Base-by-base conservation (phyloP, 768 basidiomycete species). In the Tylopilus rubrobrunneus region DNA sequence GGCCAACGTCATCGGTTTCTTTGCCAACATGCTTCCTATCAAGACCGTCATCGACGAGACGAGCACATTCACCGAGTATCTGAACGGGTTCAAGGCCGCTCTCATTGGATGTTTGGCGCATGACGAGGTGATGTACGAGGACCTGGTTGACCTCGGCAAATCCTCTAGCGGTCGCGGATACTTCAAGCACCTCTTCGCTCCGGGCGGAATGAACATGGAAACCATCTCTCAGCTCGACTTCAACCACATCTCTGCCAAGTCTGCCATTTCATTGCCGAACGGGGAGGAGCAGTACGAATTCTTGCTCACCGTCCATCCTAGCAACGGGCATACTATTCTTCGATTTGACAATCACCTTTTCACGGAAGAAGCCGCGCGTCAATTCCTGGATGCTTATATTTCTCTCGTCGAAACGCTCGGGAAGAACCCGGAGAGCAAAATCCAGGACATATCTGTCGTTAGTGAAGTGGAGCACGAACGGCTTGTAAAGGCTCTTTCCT, bases 101-200 rank as follows among this genome's bases (percentile, higher is more conserved):
- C 48, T 69, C 45, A 60, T 68, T 17, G 43, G 51, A 1, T 59
- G 59, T 51, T 51, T 69, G 33, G 49, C 50, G 1, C 62, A 68
- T 33, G 67, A 65, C 41, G 67, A 68, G 21, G 67, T 65, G 27
- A 69, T 63, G 4, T 68, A 67, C 39, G 67, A 68, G 47, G 67
- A 68, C 48, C 62, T 68, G 21, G 67, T 68, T 44, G 49, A 50
- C 21, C 56, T 67, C 12, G 62, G 62, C 29, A 68, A 63, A 45
- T 64, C 65, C 3, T 55, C 62, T 14, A 46, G 57, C 17, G 54
- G 49, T 17, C 67, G 67, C 28, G 64, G 67, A 52, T 68, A 68
- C 59, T 68, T 68, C 59, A 68, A 68, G 46, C 67, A 68, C 49
- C 50, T 68, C 27, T 68, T 68, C 57, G 67, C 67, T 34, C 61